Evolutionary conservation across 192 early-diverging fungal species (phyloP).

Genomic region (Martensiomyces pterosporus): DNA sequence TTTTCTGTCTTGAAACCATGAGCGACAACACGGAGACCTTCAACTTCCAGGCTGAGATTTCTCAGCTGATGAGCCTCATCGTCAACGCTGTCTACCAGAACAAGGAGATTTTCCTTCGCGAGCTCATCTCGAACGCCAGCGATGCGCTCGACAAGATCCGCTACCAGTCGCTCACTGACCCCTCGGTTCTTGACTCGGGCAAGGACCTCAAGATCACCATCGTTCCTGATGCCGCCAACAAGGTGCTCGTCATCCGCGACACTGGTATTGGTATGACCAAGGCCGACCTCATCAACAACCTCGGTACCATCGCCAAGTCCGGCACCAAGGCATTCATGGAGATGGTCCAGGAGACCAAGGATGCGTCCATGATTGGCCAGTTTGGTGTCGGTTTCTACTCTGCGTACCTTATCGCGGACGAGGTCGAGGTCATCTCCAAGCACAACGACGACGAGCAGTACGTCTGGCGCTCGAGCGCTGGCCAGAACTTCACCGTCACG

Average conservation of each 20-base stretch:
- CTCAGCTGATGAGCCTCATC: slow-evolving; percentile 99
- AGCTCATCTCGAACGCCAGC: slow-evolving; percentile 90
- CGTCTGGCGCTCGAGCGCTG: slow-evolving; percentile 93
- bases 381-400: slow-evolving; percentile 99
- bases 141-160: slow-evolving; percentile 99
- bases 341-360: slow-evolving; percentile 88
- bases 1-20: too few species aligned
- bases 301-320: slow-evolving; percentile 99
- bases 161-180: slow-evolving; percentile 85
- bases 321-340: slow-evolving; percentile 99
- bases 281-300: slow-evolving; percentile 60
- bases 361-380: slow-evolving; percentile 99
- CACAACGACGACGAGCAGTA: slow-evolving; percentile 90
- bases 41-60: slow-evolving; percentile 98
- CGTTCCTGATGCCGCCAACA: slow-evolving; percentile 82
- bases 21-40: slow-evolving; percentile 66
- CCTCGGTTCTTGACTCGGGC: slow-evolving; percentile 87
- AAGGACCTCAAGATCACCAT: slow-evolving; percentile 95
- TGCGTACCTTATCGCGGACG: slow-evolving; percentile 98
- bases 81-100: slow-evolving; percentile 99
- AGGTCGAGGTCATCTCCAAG: slow-evolving; percentile 92
- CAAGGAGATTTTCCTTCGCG: slow-evolving; percentile 98
- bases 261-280: slow-evolving; percentile 79
- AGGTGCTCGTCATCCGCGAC: slow-evolving; percentile 84
- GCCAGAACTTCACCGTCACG: slow-evolving; percentile 88